phyloP scores from a whole-genome alignment of 1,284 basidiomycete genomes.

The Meira miltonrushii region DNA sequence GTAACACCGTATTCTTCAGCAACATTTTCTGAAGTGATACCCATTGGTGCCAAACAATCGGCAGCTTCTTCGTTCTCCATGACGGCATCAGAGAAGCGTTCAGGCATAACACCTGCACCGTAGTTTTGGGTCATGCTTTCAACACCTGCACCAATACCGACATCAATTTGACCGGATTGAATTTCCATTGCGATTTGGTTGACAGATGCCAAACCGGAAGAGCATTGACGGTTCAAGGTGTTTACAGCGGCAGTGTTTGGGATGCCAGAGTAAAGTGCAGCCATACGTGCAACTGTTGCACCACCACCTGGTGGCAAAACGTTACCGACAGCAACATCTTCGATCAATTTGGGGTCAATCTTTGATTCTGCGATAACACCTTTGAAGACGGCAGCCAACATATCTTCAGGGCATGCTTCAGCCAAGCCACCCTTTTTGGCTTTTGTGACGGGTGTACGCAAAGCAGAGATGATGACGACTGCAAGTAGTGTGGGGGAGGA shows the following conservation, averaged over 20 bases:
- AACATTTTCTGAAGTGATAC: slow-evolving; percentile 94
- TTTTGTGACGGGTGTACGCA: slow-evolving; percentile 85
- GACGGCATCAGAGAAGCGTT: slow-evolving; percentile 74
- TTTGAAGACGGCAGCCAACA: slow-evolving; percentile 65
- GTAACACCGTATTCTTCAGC: slow-evolving; percentile 70
- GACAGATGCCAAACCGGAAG: slow-evolving; percentile 80
- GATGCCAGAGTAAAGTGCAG: slow-evolving; percentile 83
- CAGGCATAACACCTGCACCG: slow-evolving; percentile 66
- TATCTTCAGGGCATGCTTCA: slow-evolving; percentile 68
- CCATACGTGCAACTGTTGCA: slow-evolving; percentile 86
- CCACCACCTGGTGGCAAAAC: slow-evolving; percentile 89
- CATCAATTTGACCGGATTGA: slow-evolving; percentile 59
- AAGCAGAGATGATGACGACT: slow-evolving; percentile 81
- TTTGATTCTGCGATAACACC: slow-evolving; percentile 54
- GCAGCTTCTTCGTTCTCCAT: slow-evolving; percentile 72
- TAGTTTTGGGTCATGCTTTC: slow-evolving; percentile 77
- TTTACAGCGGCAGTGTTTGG: slow-evolving; percentile 63
- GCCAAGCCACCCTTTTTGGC: slow-evolving; percentile 90
- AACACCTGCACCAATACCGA: slow-evolving; percentile 90
- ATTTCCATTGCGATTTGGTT: slow-evolving; percentile 90
- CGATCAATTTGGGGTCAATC: slow-evolving; percentile 74
- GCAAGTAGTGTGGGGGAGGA: background rate
- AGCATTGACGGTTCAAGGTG: slow-evolving; percentile 85
- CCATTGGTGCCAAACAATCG: slow-evolving; percentile 94
- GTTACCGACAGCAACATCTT: slow-evolving; percentile 61